These are phyloP conservation scores for Leishmania gerbilli DNA, from an alignment of 208 protist species.

Conservation along the genomic window DNA sequence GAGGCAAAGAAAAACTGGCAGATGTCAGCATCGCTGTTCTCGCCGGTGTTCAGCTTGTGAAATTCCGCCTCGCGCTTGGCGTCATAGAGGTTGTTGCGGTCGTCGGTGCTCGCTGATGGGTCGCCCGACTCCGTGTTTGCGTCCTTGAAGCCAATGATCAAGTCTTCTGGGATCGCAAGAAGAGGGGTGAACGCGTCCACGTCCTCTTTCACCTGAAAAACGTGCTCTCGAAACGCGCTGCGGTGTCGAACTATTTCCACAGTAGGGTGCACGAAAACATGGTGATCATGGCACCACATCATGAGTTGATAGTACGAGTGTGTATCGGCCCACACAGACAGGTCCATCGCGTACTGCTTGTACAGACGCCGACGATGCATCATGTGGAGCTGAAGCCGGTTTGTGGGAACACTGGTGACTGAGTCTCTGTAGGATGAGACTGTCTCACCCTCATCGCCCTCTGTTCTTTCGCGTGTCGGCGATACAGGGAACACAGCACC, in stretches of 20 bases:
- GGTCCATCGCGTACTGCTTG: constrained; percentile 49
- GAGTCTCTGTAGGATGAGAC: neutral
- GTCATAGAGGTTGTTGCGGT: constrained; percentile 70
- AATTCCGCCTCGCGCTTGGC: constrained; percentile 72
- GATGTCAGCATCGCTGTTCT: constrained; percentile 65
- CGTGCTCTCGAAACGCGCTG: constrained; percentile 76
- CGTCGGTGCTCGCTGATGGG: constrained; percentile 16
- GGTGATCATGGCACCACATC: constrained; percentile 88
- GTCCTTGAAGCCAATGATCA: constrained; percentile 82
- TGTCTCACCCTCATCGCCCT: neutral
- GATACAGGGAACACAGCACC: neutral
- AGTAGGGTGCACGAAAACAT: constrained; percentile 78
- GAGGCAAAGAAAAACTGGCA: constrained; percentile 89
- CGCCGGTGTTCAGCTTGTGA: constrained; percentile 64
- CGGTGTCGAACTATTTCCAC: constrained; percentile 42
- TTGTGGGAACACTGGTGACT: neutral
- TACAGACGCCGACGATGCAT: constrained; percentile 66
- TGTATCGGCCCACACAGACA: constrained; percentile 68
- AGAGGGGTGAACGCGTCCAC: constrained; percentile 68
- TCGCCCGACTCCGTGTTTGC: constrained; percentile 21
- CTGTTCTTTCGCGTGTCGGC: neutral
- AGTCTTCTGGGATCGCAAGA: constrained; percentile 76
- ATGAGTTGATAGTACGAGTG: constrained; percentile 82
- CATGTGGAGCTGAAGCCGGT: constrained; percentile 36
- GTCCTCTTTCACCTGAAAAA: constrained; percentile 61